A percentile compares a stretch with the other conserved stretches of the same genome.
phyloP scores from a whole-genome alignment of 768 basidiomycete genomes.

The Astraeus odoratus region DNA sequence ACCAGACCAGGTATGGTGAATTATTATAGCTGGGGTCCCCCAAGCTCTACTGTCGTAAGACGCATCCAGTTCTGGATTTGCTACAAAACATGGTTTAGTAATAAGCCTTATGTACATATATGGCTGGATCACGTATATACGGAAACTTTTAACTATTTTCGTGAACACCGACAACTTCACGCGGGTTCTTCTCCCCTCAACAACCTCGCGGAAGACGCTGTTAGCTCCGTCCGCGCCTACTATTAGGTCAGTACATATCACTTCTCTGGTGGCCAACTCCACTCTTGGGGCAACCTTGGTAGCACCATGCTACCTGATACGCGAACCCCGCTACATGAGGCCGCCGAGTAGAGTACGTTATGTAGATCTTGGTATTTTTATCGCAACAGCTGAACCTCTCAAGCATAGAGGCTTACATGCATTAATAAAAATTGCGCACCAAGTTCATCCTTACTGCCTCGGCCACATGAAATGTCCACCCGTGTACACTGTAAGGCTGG shows the following conservation, averaged over 20 bases:
- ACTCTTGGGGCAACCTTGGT: constrained; percentile 25
- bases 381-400: not conserved
- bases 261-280: constrained; percentile 34
- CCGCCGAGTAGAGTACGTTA: constrained; percentile 38
- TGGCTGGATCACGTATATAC: constrained; percentile 37
- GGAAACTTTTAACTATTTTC: constrained; percentile 20
- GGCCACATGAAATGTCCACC: constrained; percentile 41
- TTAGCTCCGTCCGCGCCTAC: constrained; percentile 52
- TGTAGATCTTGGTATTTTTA: constrained; percentile 49
- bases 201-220: constrained; percentile 32
- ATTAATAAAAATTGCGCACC: constrained; percentile 42
- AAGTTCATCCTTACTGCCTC: constrained; percentile 36
- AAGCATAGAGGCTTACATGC: constrained; percentile 30
- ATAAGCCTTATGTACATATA: too few relatives aligned
- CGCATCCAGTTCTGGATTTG: constrained; percentile 34
- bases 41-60: constrained; percentile 9
- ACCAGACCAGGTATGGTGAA: not conserved
- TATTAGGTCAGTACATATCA: constrained; percentile 41
- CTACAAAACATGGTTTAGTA: too few relatives aligned
- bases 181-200: constrained; percentile 25
- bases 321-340: constrained; percentile 38
- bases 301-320: constrained; percentile 37
- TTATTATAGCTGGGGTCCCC: constrained; percentile 11
- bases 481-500: constrained; percentile 27
- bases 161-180: constrained; percentile 12